Evolutionary conservation across 1,284 basidiomycete species (phyloP), one percentile per base, ranked within the genome.

Genomic region (Leccinum variabile): DNA sequence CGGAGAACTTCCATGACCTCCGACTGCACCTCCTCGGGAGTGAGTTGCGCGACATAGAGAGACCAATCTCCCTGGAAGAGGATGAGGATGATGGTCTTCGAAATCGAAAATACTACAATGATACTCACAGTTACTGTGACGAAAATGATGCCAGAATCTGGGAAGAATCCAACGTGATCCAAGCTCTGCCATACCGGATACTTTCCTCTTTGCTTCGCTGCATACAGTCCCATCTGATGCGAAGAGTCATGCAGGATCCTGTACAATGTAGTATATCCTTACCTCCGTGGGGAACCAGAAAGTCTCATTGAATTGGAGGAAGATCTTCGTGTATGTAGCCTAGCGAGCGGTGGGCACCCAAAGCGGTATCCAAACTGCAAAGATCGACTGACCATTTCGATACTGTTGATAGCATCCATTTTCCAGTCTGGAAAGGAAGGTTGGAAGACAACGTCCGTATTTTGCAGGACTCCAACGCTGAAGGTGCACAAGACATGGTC

Each of bases 241-340:
- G 13, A 8, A 10, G 16, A 33, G 50, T 32, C 25, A 32, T 33
- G 7, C 28, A 11, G 52, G 2, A 28, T 50, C 5, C 8, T 5
- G 28, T 28, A 28, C 28, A 28, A 28, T 28, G 28, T 28, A 2
- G 25, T 11, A 39, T 54, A 30, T 25, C 0, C 63, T n/a, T 62
- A 85, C 87, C 81, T 90, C 79, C 0, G 85, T 85, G 46, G 85
- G 80, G 63, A 87, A 87, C 88, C 88, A 90, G 70, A 90, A 90
- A 49, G 84, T 86, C 60, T 81, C 69, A 0, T 83, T 78, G 68
- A 90, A 90, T 64, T 85, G 80, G 53, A 90, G 67, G 72, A 89
- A 90, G 54, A 90, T 88, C 75, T 90, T 90, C 4, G 88, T 89
- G 68, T 88, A 90, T 3, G 82, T 86, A 2, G 79, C 80, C 81